Conservation (phyloP, 1,284 basidiomycete species). For the Pisolithus thermaeus region DNA sequence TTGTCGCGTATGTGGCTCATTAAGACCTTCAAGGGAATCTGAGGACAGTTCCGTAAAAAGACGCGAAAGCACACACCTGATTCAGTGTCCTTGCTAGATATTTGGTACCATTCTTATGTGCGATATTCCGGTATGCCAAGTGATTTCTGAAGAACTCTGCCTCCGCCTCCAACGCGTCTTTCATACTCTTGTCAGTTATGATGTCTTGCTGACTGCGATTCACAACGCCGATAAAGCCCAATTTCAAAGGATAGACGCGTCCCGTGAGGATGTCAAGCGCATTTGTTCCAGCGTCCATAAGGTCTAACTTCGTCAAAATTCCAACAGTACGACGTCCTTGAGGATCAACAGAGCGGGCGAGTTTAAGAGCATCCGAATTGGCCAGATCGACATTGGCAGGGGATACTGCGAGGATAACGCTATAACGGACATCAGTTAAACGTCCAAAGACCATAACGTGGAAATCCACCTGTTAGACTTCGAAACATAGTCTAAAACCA, state of each 20-base stretch:
- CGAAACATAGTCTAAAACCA: constrained; percentile 93
- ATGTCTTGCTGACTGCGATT: constrained; percentile 98
- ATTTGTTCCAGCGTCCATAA: constrained; percentile 99
- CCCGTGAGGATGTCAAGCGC: constrained; percentile 95
- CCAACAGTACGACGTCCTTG: constrained; percentile 95
- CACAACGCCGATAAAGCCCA: constrained; percentile 97
- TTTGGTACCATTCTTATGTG: constrained; percentile 95
- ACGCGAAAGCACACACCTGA: constrained; percentile 50
- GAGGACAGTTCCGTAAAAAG: neutral
- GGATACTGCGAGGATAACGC: constrained; percentile 95
- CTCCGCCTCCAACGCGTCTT: constrained; percentile 82
- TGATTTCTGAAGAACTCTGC: constrained; percentile 91
- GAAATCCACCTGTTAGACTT: constrained; percentile 85
- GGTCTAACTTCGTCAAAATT: constrained; percentile 93
- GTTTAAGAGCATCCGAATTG: constrained; percentile 96
- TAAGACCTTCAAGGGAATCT: constrained; percentile 56
- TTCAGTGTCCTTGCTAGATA: constrained; percentile 94
- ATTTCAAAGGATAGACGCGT: constrained; percentile 93
- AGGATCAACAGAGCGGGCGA: constrained; percentile 92
- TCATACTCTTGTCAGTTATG: constrained; percentile 82
- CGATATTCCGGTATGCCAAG: constrained; percentile 90
- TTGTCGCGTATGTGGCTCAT: constrained; percentile 99
- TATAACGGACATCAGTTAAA: constrained; percentile 26
- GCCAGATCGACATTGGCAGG: constrained; percentile 97
- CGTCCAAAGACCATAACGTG: neutral